phyloP scores from a whole-genome alignment of 2,329 filamentous ascomycete species.

The Geoglossum cookeanum region DNA sequence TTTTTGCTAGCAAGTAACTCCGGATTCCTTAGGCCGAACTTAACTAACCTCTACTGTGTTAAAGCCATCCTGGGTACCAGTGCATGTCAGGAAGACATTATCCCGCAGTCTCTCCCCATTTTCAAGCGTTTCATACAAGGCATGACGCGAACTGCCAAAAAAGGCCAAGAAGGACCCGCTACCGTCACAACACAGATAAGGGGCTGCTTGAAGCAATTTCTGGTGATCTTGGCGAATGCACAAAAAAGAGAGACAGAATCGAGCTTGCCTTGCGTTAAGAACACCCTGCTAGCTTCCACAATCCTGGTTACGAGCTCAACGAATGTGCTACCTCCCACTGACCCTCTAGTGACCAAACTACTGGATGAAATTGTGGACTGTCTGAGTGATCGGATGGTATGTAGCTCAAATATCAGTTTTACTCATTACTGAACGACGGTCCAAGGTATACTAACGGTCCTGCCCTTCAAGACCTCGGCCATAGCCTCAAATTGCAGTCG shows the following conservation, averaged over 20 bases:
- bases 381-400: slow-evolving; percentile 54
- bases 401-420: slow-evolving; percentile 1
- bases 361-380: slow-evolving; percentile 72
- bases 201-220: slow-evolving; percentile 47
- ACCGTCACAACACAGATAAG: slow-evolving; percentile 12
- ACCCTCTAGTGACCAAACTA: slow-evolving; percentile 56
- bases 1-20: slow-evolving; percentile 46
- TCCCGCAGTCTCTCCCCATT: slow-evolving; percentile 77
- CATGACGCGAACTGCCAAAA: slow-evolving; percentile 32
- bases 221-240: slow-evolving; percentile 57
- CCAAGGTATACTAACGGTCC: slow-evolving; percentile 7
- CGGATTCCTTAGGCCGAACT: not conserved
- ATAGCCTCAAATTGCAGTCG: slow-evolving; percentile 81
- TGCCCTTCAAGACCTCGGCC: slow-evolving; percentile 46
- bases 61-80: slow-evolving; percentile 62
- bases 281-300: slow-evolving; percentile 71
- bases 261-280: slow-evolving; percentile 78
- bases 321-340: slow-evolving; percentile 52
- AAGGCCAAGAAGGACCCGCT: slow-evolving; percentile 3
- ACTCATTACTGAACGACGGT: not conserved
- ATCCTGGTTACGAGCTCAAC: slow-evolving; percentile 71
- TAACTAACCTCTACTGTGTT: not conserved
- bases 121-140: slow-evolving; percentile 77
- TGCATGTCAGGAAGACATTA: slow-evolving; percentile 68
- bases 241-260: slow-evolving; percentile 60